Base-by-base conservation (phyloP, 2,329 filamentous ascomycete species). In the Pseudocercospora vitis region DNA sequence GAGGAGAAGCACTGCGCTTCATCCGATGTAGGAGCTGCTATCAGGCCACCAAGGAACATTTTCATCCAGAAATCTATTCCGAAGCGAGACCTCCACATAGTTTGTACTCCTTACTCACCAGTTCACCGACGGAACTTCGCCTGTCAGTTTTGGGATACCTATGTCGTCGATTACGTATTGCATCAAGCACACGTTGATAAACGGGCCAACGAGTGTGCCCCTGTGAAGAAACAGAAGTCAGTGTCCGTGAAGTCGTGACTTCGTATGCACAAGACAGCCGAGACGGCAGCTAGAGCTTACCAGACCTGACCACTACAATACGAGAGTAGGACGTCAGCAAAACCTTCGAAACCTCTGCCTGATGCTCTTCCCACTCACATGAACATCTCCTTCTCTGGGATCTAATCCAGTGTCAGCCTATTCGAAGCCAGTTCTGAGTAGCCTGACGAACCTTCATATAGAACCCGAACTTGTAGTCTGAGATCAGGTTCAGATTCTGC, bases 381-480 rank as follows among this genome's bases (percentile, higher is more conserved):
- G 42, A 72, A 71, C 68, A 72, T 71, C 53, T 70, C 67, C 29
- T 51, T 62, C 54, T 71, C 68, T 6, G 70, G 70, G 18, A 72
- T 69, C 53, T 42, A 23, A 21, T 12, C n/a, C 3, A 24, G 14
- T 4, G 16, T 42, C 12, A 42, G 37, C 37, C n/a, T 42, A n/a
- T n/a, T 8, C n/a, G 4, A 4, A 18, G 21, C 14, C 7, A 11
- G 2, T 11, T 8, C 4, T 5, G 21, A 19, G 14, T 11, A 21
- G 9, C 4, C 16, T 2, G 3, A 19, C 37, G 9, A 24, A 26
- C 37, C 37, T 71, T 71, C 68, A 72, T 71, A 60, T 71, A 71
- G 57, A 70, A 71, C 3, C 69, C 70, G 26, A 72, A 71, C 40
- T 72, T 72, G 56, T 68, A 70, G 50, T 71, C 69, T 1, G 62